Conservation (phyloP, 2,329 filamentous ascomycete genomes). For the Paraphaeosphaeria minitans region DNA sequence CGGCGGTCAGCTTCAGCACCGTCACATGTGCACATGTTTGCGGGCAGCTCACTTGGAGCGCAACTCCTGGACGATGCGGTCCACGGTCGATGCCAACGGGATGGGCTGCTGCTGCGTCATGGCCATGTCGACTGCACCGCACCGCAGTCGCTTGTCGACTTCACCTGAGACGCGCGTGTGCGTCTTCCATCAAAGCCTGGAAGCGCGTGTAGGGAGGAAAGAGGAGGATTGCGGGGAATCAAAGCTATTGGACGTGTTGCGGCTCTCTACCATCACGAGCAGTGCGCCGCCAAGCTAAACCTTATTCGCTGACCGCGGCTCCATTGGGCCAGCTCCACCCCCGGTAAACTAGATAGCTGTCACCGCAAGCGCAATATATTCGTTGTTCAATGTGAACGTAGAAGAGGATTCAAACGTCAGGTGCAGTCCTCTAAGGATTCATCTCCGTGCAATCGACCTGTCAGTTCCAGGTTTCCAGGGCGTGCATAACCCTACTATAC, state of each 20-base stretch:
- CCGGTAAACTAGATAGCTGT: neutral
- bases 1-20: slow-evolving; percentile 19
- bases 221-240: slow-evolving; percentile 11
- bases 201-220: slow-evolving; percentile 17
- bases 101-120: slow-evolving; percentile 43
- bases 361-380: neutral
- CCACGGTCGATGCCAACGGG: slow-evolving; percentile 46
- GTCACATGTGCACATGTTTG: neutral
- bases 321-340: slow-evolving; percentile 13
- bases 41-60: slow-evolving; percentile 57
- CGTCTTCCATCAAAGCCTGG: slow-evolving; percentile 41
- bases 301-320: slow-evolving; percentile 16
- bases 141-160: slow-evolving; percentile 36
- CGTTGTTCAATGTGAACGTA: neutral
- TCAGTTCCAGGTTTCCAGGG: neutral
- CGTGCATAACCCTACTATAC: too few relatives aligned
- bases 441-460: neutral
- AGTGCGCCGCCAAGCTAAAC: slow-evolving; percentile 8
- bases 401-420: neutral
- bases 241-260: slow-evolving; percentile 23
- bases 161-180: slow-evolving; percentile 14
- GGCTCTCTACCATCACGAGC: slow-evolving; percentile 16
- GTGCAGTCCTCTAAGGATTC: neutral
- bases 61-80: slow-evolving; percentile 62
- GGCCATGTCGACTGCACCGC: slow-evolving; percentile 44